Evolutionary conservation across 148 eudicot species (phyloP), one percentile per base, ranked within the genome.

Genomic region (Persicaria maculosa): DNA sequence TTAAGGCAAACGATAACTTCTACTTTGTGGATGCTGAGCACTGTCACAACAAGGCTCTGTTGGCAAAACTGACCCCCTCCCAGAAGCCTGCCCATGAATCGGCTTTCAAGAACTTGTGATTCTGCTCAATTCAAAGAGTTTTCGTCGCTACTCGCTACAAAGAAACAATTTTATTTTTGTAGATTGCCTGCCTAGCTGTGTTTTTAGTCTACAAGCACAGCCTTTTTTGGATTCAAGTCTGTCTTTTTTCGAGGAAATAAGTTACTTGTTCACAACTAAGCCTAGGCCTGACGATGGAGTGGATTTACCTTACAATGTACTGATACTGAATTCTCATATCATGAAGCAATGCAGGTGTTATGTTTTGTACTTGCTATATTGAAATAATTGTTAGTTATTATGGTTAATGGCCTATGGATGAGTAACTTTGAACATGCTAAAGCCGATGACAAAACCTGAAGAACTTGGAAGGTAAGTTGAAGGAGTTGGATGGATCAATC

Each of bases 41-140:
- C 83, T 94, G 98, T 76, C 90, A 80, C 40, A 94, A 94, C 81
- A 92, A 92, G 85, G 97, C 96, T 47, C 81, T 92, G 87, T 77
- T 94, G 74, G 98, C 96, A 15, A 92, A 89, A 74, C 74, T 92
- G 79, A 88, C 89, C 57, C 98, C 98, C 2, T 86, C 97, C 6
- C 87, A 84, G 81, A 85, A 88, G 72, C 46, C 75, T 16, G 31
- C 81, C 19, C 86, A 79, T 20, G 93, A 83, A 20, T 86, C 93
- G 0, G 85, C 96, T 77, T 84, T 88, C 78, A 92, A 94, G 96
- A 94, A 94, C 81, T 79, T 88, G 81, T 93, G 84, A 87, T 69
- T 70, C 54, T 52, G 72, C 47, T 65, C 45, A 10, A 36, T 65
- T 4, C 6, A 19, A 40, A 17, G 46, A 43, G 65, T 59, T 40